phyloP scores from a whole-genome alignment of 2,329 filamentous ascomycete genomes.

The Colletotrichum echinochloae region DNA sequence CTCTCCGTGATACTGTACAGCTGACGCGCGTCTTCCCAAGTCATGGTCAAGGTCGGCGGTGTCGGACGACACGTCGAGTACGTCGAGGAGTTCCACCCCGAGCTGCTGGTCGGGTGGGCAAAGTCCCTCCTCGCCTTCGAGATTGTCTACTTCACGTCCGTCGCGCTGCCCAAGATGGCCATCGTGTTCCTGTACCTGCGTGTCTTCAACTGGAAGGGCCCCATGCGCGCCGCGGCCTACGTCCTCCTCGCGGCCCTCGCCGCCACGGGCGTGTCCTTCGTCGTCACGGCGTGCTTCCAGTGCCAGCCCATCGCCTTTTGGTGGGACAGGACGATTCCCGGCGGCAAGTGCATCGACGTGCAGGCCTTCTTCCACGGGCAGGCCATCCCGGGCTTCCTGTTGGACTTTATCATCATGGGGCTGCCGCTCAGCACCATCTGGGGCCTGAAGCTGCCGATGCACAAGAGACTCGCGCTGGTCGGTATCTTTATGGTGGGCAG shows the following conservation, averaged over 20 bases:
- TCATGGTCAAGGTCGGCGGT: slow-evolving; percentile 44
- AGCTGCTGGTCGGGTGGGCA: slow-evolving; percentile 42
- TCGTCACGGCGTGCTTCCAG: slow-evolving; percentile 48
- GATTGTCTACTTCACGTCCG: slow-evolving; percentile 46
- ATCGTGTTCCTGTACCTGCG: slow-evolving; percentile 49
- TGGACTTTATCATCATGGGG: slow-evolving; percentile 46
- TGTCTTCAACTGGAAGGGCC: slow-evolving; percentile 46
- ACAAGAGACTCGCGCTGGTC: slow-evolving; percentile 45
- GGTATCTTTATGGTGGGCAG: slow-evolving; percentile 46
- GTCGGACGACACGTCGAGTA: slow-evolving; percentile 44
- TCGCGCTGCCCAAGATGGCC: slow-evolving; percentile 47
- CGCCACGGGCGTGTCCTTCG: slow-evolving; percentile 43
- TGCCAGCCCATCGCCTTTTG: slow-evolving; percentile 52
- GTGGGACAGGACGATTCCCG: slow-evolving; percentile 47
- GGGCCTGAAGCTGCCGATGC: slow-evolving; percentile 44
- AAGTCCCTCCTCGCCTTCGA: slow-evolving; percentile 46
- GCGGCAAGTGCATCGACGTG: slow-evolving; percentile 50
- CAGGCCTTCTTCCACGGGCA: slow-evolving; percentile 46
- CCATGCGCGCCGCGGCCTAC: slow-evolving; percentile 41
- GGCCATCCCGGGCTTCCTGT: slow-evolving; percentile 42
- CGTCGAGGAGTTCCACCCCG: slow-evolving; percentile 40
- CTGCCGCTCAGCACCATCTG: slow-evolving; percentile 47
- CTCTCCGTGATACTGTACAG: too few species aligned
- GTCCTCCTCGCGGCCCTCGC: slow-evolving; percentile 42
- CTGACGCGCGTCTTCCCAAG: slow-evolving; percentile 38